Conservation (phyloP, 495 filamentous ascomycete species). For the Daldinia loculata region DNA sequence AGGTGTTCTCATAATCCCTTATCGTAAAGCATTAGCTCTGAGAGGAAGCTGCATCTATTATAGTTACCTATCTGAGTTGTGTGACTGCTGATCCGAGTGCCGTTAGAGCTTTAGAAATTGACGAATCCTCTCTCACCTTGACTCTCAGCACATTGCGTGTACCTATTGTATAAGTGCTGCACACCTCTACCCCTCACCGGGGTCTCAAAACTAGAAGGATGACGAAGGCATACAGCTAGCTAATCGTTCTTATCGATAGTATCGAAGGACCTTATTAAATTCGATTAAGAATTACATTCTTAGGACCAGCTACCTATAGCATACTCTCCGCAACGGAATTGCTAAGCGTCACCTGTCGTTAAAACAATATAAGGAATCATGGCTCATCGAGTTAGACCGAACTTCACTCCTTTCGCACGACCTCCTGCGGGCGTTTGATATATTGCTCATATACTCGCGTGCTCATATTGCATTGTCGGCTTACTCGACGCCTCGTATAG, state of each 20-base stretch:
- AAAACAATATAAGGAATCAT: no score
- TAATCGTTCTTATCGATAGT: conserved; percentile 24
- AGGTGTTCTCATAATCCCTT: conserved; percentile 9
- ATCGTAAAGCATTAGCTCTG: conserved; percentile 7
- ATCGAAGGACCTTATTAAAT: not conserved
- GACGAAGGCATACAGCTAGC: conserved; percentile 28
- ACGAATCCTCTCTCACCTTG: conserved; percentile 31
- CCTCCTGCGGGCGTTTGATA: no score
- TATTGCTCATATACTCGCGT: no score
- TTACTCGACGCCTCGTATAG: no score
- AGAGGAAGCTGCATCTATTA: conserved; percentile 4
- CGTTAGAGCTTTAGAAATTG: conserved; percentile 33
- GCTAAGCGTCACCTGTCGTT: no score
- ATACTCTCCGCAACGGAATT: no score
- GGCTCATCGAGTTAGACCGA: no score
- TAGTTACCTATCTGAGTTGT: conserved; percentile 29
- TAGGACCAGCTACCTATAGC: not conserved
- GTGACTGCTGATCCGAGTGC: conserved; percentile 14
- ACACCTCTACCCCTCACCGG: conserved; percentile 19
- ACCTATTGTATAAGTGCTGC: conserved; percentile 1
- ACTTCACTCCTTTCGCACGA: no score
- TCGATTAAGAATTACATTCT: not conserved
- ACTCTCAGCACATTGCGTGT: conserved; percentile 9
- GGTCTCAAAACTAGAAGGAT: conserved; percentile 19
- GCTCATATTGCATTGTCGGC: no score